Conservation (phyloP, 2,329 filamentous ascomycete species). For the Colletotrichum sp. region DNA sequence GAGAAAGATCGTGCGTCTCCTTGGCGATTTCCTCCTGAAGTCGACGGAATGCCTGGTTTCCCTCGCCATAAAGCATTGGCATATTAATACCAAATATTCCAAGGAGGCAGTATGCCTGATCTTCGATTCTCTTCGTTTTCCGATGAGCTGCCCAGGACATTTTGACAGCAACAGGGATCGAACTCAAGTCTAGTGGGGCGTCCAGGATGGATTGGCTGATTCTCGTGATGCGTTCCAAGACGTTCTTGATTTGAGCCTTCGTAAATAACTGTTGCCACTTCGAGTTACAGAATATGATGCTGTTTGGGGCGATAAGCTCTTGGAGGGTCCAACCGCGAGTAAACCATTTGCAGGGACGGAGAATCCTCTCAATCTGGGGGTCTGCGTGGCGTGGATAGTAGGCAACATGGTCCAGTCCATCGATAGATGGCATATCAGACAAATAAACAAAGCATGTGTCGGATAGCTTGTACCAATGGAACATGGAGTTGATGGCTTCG, state of each 20-base stretch:
- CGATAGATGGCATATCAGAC: neutral
- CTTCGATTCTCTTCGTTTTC: conserved; percentile 23
- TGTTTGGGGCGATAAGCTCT: neutral
- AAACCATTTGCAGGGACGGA: neutral
- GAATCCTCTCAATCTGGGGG: neutral
- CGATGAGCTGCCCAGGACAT: conserved; percentile 31
- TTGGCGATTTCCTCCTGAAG: conserved; percentile 2
- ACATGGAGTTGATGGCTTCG: conserved; percentile 23
- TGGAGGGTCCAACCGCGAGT: neutral
- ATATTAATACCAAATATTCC: conserved; percentile 31
- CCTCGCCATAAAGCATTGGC: conserved; percentile 28
- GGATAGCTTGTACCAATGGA: conserved; percentile 20
- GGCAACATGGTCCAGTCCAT: no score
- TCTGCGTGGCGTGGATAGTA: no score
- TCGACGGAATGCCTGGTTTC: conserved; percentile 24
- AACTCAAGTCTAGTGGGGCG: neutral
- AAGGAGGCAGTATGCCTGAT: conserved; percentile 27
- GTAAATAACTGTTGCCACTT: no score
- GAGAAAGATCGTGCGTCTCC: neutral
- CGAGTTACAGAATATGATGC: no score
- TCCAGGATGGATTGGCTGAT: neutral
- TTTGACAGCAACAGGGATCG: neutral
- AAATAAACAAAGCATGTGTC: conserved; percentile 23
- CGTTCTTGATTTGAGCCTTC: no score
- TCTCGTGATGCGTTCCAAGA: neutral